Evolutionary conservation across 306 rosid species (phyloP).

Genomic region (Morella rubra): DNA sequence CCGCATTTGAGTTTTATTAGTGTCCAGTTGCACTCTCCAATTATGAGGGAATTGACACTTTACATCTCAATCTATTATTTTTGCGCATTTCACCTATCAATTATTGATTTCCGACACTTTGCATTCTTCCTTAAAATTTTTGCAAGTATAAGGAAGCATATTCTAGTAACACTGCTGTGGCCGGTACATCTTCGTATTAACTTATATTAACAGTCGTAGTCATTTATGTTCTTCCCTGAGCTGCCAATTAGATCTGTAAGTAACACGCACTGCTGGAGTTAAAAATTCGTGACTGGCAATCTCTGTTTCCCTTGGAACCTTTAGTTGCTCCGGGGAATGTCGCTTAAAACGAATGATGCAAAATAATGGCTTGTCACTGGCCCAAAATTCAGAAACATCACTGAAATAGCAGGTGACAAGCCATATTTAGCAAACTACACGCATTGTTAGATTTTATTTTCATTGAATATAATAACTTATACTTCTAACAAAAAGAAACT

Average conservation of each 20-base stretch:
- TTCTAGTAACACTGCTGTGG: background rate
- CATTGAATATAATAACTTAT: background rate
- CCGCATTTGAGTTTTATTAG: constrained; percentile 42
- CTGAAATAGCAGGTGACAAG: background rate
- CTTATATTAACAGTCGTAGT: no score
- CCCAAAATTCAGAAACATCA: background rate
- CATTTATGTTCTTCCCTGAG: no score
- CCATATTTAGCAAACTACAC: background rate
- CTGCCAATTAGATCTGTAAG: no score
- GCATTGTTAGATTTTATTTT: background rate
- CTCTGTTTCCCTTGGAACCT: background rate
- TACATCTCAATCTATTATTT: no score
- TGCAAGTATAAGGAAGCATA: background rate
- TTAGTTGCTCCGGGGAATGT: background rate
- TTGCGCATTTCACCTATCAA: no score
- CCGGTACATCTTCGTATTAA: background rate
- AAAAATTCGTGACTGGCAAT: no score
- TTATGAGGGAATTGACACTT: no score
- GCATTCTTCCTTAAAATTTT: no score
- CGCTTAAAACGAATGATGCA: background rate
- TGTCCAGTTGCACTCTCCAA: no score
- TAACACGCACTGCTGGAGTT: no score
- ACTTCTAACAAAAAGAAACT: background rate
- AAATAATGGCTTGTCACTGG: background rate
- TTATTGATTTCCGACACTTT: no score